Base-by-base conservation (phyloP, 257 asterid species). In the Scutellaria baicalensis region DNA sequence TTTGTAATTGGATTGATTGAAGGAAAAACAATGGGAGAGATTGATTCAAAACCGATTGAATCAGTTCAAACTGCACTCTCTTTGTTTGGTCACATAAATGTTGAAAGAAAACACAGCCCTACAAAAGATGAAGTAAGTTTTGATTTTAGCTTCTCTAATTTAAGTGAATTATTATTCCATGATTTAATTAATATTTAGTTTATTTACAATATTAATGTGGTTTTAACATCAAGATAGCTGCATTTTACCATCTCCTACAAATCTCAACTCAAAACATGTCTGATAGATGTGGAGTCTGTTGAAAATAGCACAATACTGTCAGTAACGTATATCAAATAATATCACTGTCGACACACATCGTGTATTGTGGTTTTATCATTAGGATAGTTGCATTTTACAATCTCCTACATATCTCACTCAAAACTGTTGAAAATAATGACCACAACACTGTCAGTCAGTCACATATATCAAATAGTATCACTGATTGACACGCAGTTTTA, bases 31-130 rank as follows among this genome's bases (percentile, higher is more conserved):
- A 88, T 84, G 97, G 92, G 86, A 50, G 94, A 88, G 81, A 81
- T 86, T 33, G 95, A 86, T 49, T 81, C 86, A 54, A 85, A 83
- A 42, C 78, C 93, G 52, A 74, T 83, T 57, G 87, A 83, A 48
- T 84, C 93, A 3, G 93, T 83, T 55, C 87, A 90, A 77, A 76
- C 75, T 64, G 93, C 88, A 12, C 74, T 85, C 67, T 79, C 91
- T 42, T 85, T 91, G 75, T 85, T 91, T n/a, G 89, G 79, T 20
- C 88, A 59, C 10, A 72, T 59, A 11, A 68, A 59, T 64, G 81
- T 70, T 6, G 82, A 71, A 20, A 66, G 69, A 44, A 85, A 64
- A 63, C 64, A 6, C 60, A 78, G 58, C 16, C 84, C 82, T 0
- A 10, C 61, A 0, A 60, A 51, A 60, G 78, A 59, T 60, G 72